These are phyloP conservation scores for Aspergillus cavernicola DNA, from an alignment of 495 filamentous ascomycete species.

Conservation along the genomic window DNA sequence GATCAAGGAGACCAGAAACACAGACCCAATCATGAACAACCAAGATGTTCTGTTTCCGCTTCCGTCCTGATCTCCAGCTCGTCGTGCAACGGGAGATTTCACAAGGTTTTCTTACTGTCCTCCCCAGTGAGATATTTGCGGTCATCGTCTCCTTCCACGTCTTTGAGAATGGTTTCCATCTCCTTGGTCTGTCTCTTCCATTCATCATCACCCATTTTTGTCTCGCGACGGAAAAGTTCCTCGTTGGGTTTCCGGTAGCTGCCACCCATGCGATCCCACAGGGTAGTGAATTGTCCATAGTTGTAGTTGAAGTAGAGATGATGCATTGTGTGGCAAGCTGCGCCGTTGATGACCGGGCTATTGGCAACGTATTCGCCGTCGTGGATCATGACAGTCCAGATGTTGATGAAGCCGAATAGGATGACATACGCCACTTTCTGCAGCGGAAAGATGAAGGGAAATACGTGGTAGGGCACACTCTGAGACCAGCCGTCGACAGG, in stretches of 20 bases:
- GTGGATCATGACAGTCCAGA: slow-evolving; percentile 98
- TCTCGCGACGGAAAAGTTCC: slow-evolving; percentile 81
- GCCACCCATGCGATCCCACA: slow-evolving; percentile 89
- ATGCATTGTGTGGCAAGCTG: slow-evolving; percentile 95
- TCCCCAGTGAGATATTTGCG: slow-evolving; percentile 57
- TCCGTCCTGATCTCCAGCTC: neutral
- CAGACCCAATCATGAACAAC: neutral
- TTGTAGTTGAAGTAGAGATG: slow-evolving; percentile 99
- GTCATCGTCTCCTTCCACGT: slow-evolving; percentile 87
- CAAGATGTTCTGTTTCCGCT: neutral
- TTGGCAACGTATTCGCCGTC: slow-evolving; percentile 95
- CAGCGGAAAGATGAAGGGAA: slow-evolving; percentile 88
- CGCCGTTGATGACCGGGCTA: slow-evolving; percentile 85
- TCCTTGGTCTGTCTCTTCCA: slow-evolving; percentile 79
- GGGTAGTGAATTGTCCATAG: slow-evolving; percentile 93
- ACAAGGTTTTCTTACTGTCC: slow-evolving; percentile 42
- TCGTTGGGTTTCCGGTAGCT: slow-evolving; percentile 87
- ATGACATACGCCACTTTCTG: slow-evolving; percentile 85
- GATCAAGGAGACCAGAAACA: neutral
- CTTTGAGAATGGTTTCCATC: slow-evolving; percentile 80
- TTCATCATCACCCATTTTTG: slow-evolving; percentile 78
- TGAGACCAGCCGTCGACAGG: slow-evolving; percentile 92
- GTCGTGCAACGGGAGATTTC: neutral
- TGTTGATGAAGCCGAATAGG: slow-evolving; percentile 88
- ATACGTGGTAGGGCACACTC: slow-evolving; percentile 88